Evolutionary conservation across 805 yeast genomes (phyloP), one percentile per base, ranked within the genome.

Genomic region (Lipomyces chichibuensis): DNA sequence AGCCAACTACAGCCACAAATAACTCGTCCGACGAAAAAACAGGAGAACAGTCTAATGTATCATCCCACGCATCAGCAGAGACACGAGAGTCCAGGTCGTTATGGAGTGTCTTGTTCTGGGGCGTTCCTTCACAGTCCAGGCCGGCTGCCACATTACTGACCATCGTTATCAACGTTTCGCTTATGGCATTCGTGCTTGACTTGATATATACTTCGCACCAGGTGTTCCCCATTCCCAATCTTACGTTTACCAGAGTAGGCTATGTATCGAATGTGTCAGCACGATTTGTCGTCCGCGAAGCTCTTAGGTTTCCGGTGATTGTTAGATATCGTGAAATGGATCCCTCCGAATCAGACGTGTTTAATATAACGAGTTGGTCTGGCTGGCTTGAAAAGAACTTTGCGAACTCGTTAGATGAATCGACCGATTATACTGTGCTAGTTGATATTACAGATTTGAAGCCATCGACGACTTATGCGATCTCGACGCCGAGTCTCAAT

Each of bases 211-310:
- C 60, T 8, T 56, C 71, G 20, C 64, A 63, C 43, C 57, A 63
- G 25, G 46, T 62, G 20, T 57, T 57, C 14, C 74, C 74, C 6
- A 37, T 55, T 5, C 37, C 33, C 29, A 70, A 70, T 13, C 62
- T 71, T 14, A 57, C 59, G 25, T 69, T 66, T 35, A 51, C 66
- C 9, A 57, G 74, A 5, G 49, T 67, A 9, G 74, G 74, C 7
- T 66, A 69, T 33, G 74, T 71, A 13, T 56, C 72, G 8, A 46
- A 60, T 13, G 27, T 56, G 9, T 23, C 58, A 11, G 74, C 70
- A 11, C 52, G 65, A 6, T 39, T 71, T 23, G 56, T 70, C 2
- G 46, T 69, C 11, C 68, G 74, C 17, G 64, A 62, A 17, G 71
- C 72, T 20, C 46, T 46, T 17, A 33, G 57, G 17, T 53, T 51